Evolutionary conservation across 2,329 filamentous ascomycete species (phyloP), one percentile per base, ranked within the genome.

Genomic region (Arthrobotrys megalospora): DNA sequence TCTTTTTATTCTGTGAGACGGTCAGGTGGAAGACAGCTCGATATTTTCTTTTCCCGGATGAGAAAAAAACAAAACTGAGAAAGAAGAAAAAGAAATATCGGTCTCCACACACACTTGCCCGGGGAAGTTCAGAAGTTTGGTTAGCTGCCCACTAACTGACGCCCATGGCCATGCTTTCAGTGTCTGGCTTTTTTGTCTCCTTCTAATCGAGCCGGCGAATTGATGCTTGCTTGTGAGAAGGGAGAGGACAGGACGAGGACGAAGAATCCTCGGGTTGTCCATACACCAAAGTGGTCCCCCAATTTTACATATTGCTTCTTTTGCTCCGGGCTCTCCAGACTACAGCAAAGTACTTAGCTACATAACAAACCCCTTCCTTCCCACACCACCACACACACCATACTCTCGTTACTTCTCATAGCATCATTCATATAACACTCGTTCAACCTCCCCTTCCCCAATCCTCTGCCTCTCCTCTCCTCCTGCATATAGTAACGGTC

Each of bases 31-130:
- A 76, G 72, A 6, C 58, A 52, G 65, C 48, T 64, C 60, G 45
- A 34, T 36, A 32, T 53, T 76, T 70, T 65, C 50, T 70, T 76
- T 70, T 76, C 48, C 45, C 19, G 63, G 21, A 21, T 48, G 60
- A 60, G 58, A 48, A 21, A 43, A 41, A 43, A 66, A 50, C 24
- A 45, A 60, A 65, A 43, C 32, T 21, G 34, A 38, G 28, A 53
- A 36, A 41, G 19, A 76, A 50, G 50, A 75, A 75, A 75, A 38
- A 62, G 48, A 52, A 53, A 62, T 10, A 53, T 7, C 19, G 14
- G 66, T 34, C 64, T 68, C 73, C 66, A 68, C 73, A 77, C 73
- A 76, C 73, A 71, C 66, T 43, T n/a, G 66, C 66, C 73, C 73
- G 73, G 73, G 73, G 73, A 77, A 77, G 66, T 71, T 64, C 45